A percentile compares a stretch with the other conserved stretches of the same genome.
These are phyloP conservation scores for Exidia glandulosa DNA, from an alignment of 768 basidiomycete species.

Conservation along the genomic window DNA sequence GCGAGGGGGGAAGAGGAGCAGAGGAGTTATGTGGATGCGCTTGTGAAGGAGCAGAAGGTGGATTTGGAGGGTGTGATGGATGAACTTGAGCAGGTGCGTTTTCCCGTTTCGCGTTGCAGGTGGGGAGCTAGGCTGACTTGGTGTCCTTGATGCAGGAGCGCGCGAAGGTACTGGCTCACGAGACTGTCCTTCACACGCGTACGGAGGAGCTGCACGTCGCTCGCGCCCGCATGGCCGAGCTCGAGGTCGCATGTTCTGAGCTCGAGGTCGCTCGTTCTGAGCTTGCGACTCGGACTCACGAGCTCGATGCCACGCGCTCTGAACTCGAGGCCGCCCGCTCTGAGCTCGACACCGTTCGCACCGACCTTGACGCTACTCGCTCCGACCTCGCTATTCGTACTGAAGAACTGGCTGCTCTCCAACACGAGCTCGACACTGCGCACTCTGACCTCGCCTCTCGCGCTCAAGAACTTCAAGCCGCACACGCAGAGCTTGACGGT, in stretches of 20 bases:
- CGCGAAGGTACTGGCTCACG: background rate
- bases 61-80: too few relatives aligned
- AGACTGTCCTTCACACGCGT: background rate
- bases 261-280: too few relatives aligned
- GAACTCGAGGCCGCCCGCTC: background rate
- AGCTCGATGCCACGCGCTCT: background rate
- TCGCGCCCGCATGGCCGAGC: too few relatives aligned
- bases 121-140: too few relatives aligned
- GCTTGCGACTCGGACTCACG: background rate
- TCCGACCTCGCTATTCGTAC: background rate
- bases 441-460: background rate
- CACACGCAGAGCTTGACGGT: background rate
- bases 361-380: background rate
- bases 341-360: background rate
- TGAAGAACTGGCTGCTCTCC: too few relatives aligned
- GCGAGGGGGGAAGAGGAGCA: too few relatives aligned
- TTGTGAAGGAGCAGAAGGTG: too few relatives aligned
- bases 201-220: background rate
- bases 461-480: background rate
- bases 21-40: too few relatives aligned
- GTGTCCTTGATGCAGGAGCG: too few relatives aligned
- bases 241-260: too few relatives aligned
- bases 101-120: too few relatives aligned
- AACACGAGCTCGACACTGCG: background rate
- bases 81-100: too few relatives aligned